phyloP scores from a whole-genome alignment of 73 alveolate species.

The Paraurostyla sp. region DNA sequence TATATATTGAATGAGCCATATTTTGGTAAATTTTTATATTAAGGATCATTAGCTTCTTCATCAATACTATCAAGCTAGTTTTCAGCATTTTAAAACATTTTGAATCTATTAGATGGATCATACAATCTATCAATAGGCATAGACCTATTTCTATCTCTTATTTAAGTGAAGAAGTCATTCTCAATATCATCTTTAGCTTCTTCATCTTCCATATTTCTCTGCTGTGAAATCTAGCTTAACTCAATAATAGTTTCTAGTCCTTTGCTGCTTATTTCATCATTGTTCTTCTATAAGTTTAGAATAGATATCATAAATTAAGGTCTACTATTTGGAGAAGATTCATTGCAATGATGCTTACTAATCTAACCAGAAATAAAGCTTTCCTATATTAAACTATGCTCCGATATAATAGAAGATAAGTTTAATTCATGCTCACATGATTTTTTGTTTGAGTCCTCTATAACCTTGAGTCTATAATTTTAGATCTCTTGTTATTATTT shows the following conservation, averaged over 20 bases:
- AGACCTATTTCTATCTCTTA: constrained; percentile 21
- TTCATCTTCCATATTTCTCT: not conserved
- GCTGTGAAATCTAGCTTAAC: no score
- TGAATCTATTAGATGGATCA: constrained; percentile 6
- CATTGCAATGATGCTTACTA: not conserved
- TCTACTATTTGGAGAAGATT: no score
- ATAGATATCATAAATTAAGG: no score
- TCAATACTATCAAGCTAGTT: not conserved
- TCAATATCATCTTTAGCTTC: not conserved
- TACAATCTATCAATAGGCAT: not conserved
- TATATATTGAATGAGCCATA: not conserved
- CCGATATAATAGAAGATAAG: no score
- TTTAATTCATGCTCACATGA: no score
- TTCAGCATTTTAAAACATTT: not conserved
- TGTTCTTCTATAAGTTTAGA: no score
- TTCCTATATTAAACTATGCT: no score
- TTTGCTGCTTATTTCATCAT: no score
- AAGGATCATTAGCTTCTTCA: not conserved
- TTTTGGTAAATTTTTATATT: not conserved
- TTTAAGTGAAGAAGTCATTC: not conserved
- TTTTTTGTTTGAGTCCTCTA: no score
- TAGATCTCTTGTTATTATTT: not conserved
- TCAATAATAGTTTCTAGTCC: no score
- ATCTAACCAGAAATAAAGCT: no score
- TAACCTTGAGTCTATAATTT: no score